A percentile compares a stretch with the other conserved stretches of the same genome.
Evolutionary conservation across 139 green algal species (phyloP).

Genomic region (Coelastrella sp.): DNA sequence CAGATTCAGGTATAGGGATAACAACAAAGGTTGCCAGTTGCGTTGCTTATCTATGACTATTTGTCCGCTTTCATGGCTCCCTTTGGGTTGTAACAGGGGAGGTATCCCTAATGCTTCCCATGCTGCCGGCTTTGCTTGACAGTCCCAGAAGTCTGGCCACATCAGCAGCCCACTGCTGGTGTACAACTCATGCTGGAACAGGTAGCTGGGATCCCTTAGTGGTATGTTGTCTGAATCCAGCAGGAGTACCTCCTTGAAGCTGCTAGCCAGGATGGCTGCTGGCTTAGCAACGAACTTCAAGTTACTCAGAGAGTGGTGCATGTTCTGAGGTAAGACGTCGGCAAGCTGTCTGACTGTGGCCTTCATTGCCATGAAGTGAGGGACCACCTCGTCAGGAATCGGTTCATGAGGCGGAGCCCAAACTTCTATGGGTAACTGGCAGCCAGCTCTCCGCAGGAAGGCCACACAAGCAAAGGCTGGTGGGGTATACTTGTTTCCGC

Average conservation of each 20-base stretch:
- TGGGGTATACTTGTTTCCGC: neutral
- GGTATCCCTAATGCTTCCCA: slow-evolving; percentile 11
- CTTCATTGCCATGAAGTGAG: neutral
- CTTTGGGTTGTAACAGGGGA: neutral
- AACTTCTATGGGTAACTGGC: neutral
- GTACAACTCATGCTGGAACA: neutral
- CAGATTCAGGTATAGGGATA: neutral
- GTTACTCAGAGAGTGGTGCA: neutral
- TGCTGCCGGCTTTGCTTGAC: neutral
- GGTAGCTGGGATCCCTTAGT: neutral
- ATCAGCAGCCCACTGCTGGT: neutral
- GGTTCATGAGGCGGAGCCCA: slow-evolving; percentile 1
- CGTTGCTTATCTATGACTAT: slow-evolving; percentile 6
- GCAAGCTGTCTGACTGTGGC: neutral
- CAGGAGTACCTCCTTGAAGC: neutral
- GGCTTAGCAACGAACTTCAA: neutral
- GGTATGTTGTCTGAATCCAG: slow-evolving; percentile 15
- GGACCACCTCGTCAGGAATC: too few species aligned
- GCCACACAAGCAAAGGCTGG: neutral
- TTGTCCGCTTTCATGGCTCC: slow-evolving; percentile 15
- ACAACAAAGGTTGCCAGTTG: neutral
- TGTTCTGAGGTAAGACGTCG: neutral
- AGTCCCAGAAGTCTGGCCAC: neutral
- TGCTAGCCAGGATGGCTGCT: neutral
- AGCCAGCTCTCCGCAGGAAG: neutral